These are phyloP conservation scores for Russula ochroleuca DNA, from an alignment of 768 basidiomycete species.

Conservation along the genomic window DNA sequence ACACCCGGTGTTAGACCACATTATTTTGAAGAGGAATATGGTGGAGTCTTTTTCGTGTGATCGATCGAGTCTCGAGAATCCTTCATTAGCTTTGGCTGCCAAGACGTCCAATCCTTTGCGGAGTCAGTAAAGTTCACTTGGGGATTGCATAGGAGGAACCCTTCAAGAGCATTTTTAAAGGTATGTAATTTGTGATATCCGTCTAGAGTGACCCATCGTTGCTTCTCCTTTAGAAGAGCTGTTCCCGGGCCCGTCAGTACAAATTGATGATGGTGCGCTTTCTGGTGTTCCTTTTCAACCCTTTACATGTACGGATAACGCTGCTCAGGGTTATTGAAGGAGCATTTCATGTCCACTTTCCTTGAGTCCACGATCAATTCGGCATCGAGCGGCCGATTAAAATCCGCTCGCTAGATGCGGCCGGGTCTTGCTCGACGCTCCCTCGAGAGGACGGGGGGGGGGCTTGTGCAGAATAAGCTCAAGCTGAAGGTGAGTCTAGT, in stretches of 20 bases:
- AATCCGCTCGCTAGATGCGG: conserved; percentile 12
- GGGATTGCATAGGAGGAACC: conserved; percentile 25
- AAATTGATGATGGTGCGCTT: conserved; percentile 21
- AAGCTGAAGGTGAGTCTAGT: conserved; percentile 22
- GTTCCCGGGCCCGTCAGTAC: conserved; percentile 16
- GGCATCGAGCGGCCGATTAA: too few relatives aligned
- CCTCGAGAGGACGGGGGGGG: conserved; percentile 23
- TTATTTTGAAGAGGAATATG: conserved; percentile 27
- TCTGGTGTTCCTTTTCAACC: not conserved
- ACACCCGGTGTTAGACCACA: conserved; percentile 26
- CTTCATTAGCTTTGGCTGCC: not conserved
- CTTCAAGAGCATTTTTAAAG: conserved; percentile 23
- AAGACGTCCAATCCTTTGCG: conserved; percentile 23
- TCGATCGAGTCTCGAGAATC: not conserved
- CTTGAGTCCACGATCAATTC: not conserved
- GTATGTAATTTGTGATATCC: not conserved
- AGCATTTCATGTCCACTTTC: not conserved
- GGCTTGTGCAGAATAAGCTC: conserved; percentile 24
- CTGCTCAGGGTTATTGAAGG: conserved; percentile 8
- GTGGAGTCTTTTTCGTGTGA: conserved; percentile 7
- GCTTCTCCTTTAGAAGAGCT: conserved; percentile 2
- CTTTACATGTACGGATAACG: not conserved
- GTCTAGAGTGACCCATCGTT: not conserved
- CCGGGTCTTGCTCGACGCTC: conserved; percentile 23
- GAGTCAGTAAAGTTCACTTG: conserved; percentile 29